Evolutionary conservation across 108 stramenopile species (phyloP).

Genomic region (Nitzschia palea): DNA sequence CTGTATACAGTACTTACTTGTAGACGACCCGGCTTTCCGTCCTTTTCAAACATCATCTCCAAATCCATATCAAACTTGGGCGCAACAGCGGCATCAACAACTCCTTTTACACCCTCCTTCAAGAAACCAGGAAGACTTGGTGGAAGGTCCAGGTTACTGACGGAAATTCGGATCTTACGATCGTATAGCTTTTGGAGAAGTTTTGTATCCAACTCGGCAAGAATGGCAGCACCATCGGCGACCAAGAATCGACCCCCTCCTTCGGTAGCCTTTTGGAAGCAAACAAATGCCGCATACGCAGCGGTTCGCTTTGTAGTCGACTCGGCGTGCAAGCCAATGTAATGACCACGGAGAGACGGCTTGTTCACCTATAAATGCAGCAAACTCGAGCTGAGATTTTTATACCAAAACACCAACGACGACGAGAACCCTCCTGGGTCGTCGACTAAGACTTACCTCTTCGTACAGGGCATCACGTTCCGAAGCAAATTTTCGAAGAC

Average conservation of each 20-base stretch:
- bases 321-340: conserved; percentile 89
- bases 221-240: conserved; percentile 87
- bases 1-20: conserved; percentile 36
- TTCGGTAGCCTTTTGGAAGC: conserved; percentile 90
- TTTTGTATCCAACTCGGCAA: conserved; percentile 77
- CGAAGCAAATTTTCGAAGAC: conserved; percentile 87
- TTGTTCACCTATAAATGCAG: conserved; percentile 72
- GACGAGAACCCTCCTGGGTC: too few species aligned
- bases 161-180: conserved; percentile 79
- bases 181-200: conserved; percentile 77
- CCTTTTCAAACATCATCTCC: conserved; percentile 88
- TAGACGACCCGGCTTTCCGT: conserved; percentile 85
- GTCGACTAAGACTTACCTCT: conserved; percentile 78
- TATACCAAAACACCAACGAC: neutral
- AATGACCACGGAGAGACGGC: conserved; percentile 78
- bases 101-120: conserved; percentile 71
- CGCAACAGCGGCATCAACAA: conserved; percentile 80
- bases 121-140: conserved; percentile 58
- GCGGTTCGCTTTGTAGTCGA: conserved; percentile 91
- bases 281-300: conserved; percentile 89
- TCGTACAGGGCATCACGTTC: conserved; percentile 90
- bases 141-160: conserved; percentile 82
- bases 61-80: conserved; percentile 95
- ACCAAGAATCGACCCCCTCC: conserved; percentile 88
- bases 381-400: neutral